Percentiles rank a stretch among this genome's conserved stretches.
Conservation (phyloP, 2,329 filamentous ascomycete genomes). For the Colletotrichum falcatum region DNA sequence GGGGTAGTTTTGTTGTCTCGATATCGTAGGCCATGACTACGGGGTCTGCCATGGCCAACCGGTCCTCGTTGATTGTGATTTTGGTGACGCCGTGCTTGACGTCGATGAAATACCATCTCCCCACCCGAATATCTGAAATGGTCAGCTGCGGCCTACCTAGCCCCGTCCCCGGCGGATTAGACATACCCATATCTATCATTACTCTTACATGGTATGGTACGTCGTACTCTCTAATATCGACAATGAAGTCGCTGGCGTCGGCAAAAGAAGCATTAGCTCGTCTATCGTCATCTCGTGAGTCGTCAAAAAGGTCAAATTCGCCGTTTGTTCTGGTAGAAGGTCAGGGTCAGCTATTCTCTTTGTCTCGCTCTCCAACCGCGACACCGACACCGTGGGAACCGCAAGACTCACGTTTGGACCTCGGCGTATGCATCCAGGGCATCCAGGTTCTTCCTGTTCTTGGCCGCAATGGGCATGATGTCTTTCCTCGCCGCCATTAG, state of each 20-base stretch:
- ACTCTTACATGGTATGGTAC: conserved; percentile 99
- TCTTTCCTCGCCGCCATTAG: conserved; percentile 85
- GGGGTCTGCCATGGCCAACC: conserved; percentile 90
- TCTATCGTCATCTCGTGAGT: conserved; percentile 83
- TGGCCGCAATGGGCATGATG: conserved; percentile 91
- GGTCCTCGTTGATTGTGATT: conserved; percentile 87
- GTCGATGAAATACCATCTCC: conserved; percentile 97
- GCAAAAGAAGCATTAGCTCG: conserved; percentile 79
- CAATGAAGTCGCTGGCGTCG: conserved; percentile 95
- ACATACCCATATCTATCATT: conserved; percentile 88
- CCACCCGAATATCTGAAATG: conserved; percentile 85
- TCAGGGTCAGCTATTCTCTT: conserved; percentile 42
- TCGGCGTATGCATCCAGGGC: conserved; percentile 99
- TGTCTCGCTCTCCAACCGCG: too few species aligned
- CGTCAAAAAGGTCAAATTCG: conserved; percentile 96
- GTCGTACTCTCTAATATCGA: conserved; percentile 99
- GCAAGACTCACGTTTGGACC: conserved; percentile 79
- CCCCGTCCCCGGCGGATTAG: too few species aligned
- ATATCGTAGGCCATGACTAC: conserved; percentile 99
- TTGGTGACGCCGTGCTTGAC: conserved; percentile 90
- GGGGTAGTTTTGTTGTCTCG: conserved; percentile 92
- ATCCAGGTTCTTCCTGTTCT: conserved; percentile 95
- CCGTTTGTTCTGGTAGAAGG: conserved; percentile 70
- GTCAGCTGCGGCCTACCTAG: conserved; percentile 43
- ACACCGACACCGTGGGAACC: too few species aligned